Evolutionary conservation across 129 eudicot species (phyloP).

Genomic region (Artemisia annua): DNA sequence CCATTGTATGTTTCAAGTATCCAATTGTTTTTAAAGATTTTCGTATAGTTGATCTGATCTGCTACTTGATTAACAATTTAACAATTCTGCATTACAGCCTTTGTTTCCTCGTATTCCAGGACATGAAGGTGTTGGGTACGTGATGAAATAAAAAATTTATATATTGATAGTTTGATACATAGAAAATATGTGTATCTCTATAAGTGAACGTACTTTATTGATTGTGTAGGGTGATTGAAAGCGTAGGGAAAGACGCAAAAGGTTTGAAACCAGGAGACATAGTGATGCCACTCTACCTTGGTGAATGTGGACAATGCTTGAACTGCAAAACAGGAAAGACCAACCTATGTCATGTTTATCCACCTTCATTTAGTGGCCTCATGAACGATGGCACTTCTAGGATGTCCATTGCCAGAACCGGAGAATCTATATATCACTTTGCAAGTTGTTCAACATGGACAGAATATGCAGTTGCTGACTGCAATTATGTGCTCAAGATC

Average conservation of each 20-base stretch:
- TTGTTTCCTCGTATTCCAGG: too few relatives aligned
- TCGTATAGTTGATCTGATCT: too few relatives aligned
- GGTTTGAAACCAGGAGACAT: slow-evolving; percentile 19
- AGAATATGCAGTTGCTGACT: slow-evolving; percentile 2
- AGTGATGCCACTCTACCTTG: slow-evolving; percentile 21
- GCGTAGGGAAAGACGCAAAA: slow-evolving; percentile 10
- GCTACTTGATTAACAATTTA: too few relatives aligned
- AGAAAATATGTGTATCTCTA: background rate
- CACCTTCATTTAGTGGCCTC: background rate
- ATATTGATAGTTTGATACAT: background rate
- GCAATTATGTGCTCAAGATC: slow-evolving; percentile 15
- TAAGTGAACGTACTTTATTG: background rate
- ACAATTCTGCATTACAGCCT: too few relatives aligned
- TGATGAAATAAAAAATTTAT: background rate
- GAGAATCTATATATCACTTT: slow-evolving; percentile 4
- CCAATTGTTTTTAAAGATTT: too few relatives aligned
- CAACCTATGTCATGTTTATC: slow-evolving; percentile 10
- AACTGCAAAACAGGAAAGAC: slow-evolving; percentile 17
- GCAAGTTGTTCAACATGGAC: slow-evolving; percentile 16
- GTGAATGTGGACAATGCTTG: slow-evolving; percentile 15
- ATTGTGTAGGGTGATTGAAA: slow-evolving; percentile 15
- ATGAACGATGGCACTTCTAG: slow-evolving; percentile 21
- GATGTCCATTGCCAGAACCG: slow-evolving; percentile 8
- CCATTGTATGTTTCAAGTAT: background rate
- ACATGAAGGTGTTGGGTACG: background rate